These are phyloP conservation scores for Carex pumila DNA, from an alignment of 176 grass and related monocot species.

Conservation along the genomic window DNA sequence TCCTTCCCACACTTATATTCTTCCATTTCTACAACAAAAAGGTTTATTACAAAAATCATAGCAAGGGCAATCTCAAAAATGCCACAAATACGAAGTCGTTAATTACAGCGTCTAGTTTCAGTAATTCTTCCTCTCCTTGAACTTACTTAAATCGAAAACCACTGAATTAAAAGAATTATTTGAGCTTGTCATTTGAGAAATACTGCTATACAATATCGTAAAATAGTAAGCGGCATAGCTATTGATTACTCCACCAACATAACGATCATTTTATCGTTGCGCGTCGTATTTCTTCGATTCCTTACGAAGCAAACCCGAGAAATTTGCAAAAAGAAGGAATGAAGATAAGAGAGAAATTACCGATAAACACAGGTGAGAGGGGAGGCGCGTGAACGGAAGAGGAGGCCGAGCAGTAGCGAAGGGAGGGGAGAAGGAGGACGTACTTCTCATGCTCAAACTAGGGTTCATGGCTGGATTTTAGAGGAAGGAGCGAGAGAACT, in stretches of 20 bases:
- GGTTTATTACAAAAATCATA: background rate
- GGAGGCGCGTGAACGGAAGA: constrained; percentile 11
- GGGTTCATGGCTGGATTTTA: constrained; percentile 41
- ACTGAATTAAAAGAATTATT: background rate
- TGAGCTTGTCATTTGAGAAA: background rate
- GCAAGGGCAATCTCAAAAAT: background rate
- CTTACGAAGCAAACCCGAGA: background rate
- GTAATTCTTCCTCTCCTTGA: background rate
- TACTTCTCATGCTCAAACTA: constrained; percentile 42
- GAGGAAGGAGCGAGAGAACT: constrained; percentile 23
- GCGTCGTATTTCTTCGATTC: background rate
- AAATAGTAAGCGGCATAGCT: background rate
- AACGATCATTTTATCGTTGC: background rate
- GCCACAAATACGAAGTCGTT: background rate
- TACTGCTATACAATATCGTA: background rate
- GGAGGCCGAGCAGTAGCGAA: constrained; percentile 36
- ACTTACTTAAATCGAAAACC: background rate
- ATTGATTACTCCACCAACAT: background rate
- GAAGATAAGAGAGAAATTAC: background rate
- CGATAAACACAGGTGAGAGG: background rate
- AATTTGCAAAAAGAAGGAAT: background rate
- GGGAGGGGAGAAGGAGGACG: constrained; percentile 40
- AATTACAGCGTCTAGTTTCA: background rate
- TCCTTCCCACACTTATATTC: constrained; percentile 10
- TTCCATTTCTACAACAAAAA: constrained; percentile 25